These are phyloP conservation scores for Penicillium angulare DNA, from an alignment of 495 filamentous ascomycete species.

Conservation along the genomic window DNA sequence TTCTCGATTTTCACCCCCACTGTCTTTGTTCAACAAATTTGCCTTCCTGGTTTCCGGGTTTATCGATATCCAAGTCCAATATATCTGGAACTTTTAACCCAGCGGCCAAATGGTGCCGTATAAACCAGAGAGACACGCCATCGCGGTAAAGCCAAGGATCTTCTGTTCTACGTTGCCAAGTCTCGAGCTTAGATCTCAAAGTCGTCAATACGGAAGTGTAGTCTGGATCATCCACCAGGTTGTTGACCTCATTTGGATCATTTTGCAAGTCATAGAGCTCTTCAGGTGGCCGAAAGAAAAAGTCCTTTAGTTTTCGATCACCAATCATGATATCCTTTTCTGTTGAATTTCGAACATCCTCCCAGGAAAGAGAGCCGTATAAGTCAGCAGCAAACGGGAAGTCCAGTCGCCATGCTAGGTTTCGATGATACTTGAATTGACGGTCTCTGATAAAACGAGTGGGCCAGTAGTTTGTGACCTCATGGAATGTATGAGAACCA, in stretches of 20 bases:
- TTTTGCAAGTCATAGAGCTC: constrained; percentile 42
- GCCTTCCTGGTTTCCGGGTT: neutral
- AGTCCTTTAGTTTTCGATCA: constrained; percentile 30
- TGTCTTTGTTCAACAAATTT: too few species aligned
- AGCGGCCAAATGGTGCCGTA: constrained; percentile 26
- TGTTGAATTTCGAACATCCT: constrained; percentile 31
- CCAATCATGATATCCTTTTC: constrained; percentile 29
- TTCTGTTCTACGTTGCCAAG: constrained; percentile 38
- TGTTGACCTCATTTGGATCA: constrained; percentile 38
- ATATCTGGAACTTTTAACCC: constrained; percentile 39
- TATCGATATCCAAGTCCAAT: constrained; percentile 34
- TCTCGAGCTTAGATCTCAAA: constrained; percentile 27
- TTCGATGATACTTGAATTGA: constrained; percentile 44
- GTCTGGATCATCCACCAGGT: constrained; percentile 28
- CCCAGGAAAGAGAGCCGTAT: constrained; percentile 36
- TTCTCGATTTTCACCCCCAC: too few species aligned
- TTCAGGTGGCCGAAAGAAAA: constrained; percentile 39
- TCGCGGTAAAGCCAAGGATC: constrained; percentile 45
- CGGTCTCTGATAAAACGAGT: constrained; percentile 36
- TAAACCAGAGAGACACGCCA: constrained; percentile 30
- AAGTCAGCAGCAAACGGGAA: constrained; percentile 46
- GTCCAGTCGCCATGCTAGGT: constrained; percentile 39
- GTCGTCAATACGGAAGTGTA: constrained; percentile 18
- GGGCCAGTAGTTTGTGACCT: constrained; percentile 44
- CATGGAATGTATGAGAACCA: constrained; percentile 47